These are phyloP conservation scores for Pyrenula aspistea DNA, from an alignment of 495 filamentous ascomycete genomes.

Conservation along the genomic window DNA sequence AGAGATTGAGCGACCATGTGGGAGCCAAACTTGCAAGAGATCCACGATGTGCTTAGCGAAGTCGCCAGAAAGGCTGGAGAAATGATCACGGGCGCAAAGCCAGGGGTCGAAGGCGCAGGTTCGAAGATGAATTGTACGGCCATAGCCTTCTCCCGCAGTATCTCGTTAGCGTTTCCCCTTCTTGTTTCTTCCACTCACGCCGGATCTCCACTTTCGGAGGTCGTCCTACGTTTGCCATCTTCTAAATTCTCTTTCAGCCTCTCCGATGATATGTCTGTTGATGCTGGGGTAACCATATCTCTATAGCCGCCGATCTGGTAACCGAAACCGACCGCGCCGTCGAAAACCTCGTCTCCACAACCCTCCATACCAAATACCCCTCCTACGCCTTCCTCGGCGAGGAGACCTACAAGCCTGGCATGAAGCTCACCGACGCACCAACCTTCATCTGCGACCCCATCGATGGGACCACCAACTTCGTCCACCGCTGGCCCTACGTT, in stretches of 20 bases:
- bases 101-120: slow-evolving; percentile 45
- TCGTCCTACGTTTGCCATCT: too few species aligned
- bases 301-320: slow-evolving; percentile 65
- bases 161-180: neutral
- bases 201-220: too few species aligned
- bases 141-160: neutral
- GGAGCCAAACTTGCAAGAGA: slow-evolving; percentile 53
- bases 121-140: slow-evolving; percentile 75
- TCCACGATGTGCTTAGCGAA: slow-evolving; percentile 66
- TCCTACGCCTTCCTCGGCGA: slow-evolving; percentile 68
- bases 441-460: slow-evolving; percentile 88
- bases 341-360: slow-evolving; percentile 57
- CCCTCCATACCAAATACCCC: slow-evolving; percentile 54
- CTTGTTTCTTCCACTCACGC: neutral
- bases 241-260: slow-evolving; percentile 1
- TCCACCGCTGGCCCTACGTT: slow-evolving; percentile 69
- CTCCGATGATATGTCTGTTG: neutral
- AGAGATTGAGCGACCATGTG: too few species aligned
- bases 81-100: slow-evolving; percentile 69
- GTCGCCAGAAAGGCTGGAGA: slow-evolving; percentile 69
- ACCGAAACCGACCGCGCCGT: slow-evolving; percentile 80
- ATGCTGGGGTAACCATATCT: slow-evolving; percentile 6
- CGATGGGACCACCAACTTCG: slow-evolving; percentile 83
- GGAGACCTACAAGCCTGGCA: slow-evolving; percentile 67
- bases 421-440: slow-evolving; percentile 50